Conservation (phyloP, 495 filamentous ascomycete species). For the Penicillium maclennaniae region DNA sequence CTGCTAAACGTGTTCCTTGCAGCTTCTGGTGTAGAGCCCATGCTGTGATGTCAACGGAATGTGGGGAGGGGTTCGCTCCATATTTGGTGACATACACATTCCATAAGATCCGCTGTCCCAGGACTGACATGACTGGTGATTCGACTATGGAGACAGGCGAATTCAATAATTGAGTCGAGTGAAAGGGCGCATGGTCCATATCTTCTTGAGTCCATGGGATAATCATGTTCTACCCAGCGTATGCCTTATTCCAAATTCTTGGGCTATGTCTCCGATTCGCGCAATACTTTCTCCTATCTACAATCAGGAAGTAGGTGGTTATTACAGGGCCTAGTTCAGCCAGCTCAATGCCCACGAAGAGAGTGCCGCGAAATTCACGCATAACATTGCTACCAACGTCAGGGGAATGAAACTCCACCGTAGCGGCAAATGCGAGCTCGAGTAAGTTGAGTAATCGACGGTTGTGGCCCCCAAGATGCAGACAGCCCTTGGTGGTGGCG, state of each 20-base stretch:
- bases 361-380: constrained; percentile 52
- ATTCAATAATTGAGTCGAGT: neutral
- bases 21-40: neutral
- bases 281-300: neutral
- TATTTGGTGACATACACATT: constrained; percentile 5
- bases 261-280: neutral
- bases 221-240: neutral
- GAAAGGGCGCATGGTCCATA: neutral
- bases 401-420: constrained; percentile 50
- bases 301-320: neutral
- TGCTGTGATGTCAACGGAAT: constrained; percentile 21
- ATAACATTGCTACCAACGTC: constrained; percentile 41
- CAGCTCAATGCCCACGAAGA: constrained; percentile 53
- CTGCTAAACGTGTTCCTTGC: neutral
- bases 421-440: constrained; percentile 59
- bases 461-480: constrained; percentile 56
- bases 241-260: neutral
- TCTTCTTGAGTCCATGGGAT: no score
- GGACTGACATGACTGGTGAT: neutral
- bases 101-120: constrained; percentile 1
- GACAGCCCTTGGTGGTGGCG: constrained; percentile 61
- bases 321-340: neutral
- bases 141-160: no score
- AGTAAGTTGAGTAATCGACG: constrained; percentile 60
- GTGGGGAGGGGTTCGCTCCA: neutral